Conservation (phyloP, 1,139 yeast genomes). For the Candida pseudoviswanathii region DNA sequence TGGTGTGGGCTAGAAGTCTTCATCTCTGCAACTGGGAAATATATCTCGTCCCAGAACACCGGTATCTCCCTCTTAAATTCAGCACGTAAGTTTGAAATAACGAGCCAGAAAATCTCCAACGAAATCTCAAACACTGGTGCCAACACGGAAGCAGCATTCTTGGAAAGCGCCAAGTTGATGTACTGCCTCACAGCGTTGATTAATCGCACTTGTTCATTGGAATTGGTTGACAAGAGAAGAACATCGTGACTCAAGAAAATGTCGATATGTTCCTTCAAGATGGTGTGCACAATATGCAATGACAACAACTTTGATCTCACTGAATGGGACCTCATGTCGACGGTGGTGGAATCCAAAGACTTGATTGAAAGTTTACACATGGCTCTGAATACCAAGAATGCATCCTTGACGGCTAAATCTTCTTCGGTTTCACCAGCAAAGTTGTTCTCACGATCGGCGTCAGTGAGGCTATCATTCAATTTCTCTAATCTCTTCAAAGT, state of each 20-base stretch:
- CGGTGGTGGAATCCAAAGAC: slow-evolving; percentile 64
- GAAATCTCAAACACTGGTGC: slow-evolving; percentile 93
- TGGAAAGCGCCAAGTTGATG: slow-evolving; percentile 75
- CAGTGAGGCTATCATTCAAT: slow-evolving; percentile 51
- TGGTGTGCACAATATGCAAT: slow-evolving; percentile 83
- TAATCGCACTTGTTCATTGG: slow-evolving; percentile 61
- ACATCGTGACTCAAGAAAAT: slow-evolving; percentile 71
- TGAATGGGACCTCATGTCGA: slow-evolving; percentile 89
- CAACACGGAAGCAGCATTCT: slow-evolving; percentile 90
- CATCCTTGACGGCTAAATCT: slow-evolving; percentile 81
- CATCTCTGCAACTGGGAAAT: slow-evolving; percentile 92
- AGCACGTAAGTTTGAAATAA: slow-evolving; percentile 78
- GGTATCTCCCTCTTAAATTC: slow-evolving; percentile 93
- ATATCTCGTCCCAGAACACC: slow-evolving; percentile 88
- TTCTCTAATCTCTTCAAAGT: slow-evolving; percentile 62
- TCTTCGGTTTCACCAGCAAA: slow-evolving; percentile 51
- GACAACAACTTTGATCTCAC: slow-evolving; percentile 90
- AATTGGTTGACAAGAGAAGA: slow-evolving; percentile 56
- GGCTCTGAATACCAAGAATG: slow-evolving; percentile 88
- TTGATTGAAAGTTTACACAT: slow-evolving; percentile 93
- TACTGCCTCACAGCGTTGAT: slow-evolving; percentile 85
- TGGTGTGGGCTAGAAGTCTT: slow-evolving; percentile 91
- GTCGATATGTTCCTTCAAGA: slow-evolving; percentile 81
- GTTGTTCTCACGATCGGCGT: slow-evolving; percentile 52
- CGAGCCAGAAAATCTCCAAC: slow-evolving; percentile 89